Conservation (phyloP, 768 basidiomycete species). For the Tylopilus felleus region DNA sequence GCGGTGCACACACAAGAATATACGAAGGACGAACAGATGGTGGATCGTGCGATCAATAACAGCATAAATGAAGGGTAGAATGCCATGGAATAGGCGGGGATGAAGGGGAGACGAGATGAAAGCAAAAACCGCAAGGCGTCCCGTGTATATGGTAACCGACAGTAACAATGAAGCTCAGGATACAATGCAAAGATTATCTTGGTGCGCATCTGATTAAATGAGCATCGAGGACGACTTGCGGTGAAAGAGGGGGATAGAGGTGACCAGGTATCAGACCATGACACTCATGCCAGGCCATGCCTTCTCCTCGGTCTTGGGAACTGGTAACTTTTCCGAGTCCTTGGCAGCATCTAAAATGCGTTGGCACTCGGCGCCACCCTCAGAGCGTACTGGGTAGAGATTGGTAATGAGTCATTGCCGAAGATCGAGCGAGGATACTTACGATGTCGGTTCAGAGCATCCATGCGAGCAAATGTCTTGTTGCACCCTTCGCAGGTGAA, state of each 20-base stretch:
- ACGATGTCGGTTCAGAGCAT: conserved; percentile 92
- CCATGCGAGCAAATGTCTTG: conserved; percentile 92
- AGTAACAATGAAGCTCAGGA: conserved; percentile 5
- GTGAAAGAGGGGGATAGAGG: conserved; percentile 3
- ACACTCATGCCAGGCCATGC: conserved; percentile 33
- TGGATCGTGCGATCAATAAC: conserved; percentile 25
- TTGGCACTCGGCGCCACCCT: conserved; percentile 77
- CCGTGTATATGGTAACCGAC: conserved; percentile 27
- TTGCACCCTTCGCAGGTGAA: conserved; percentile 91
- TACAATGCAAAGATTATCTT: conserved; percentile 21
- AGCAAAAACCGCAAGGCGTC: conserved; percentile 30
- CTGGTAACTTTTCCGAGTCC: conserved; percentile 19
- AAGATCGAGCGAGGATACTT: conserved; percentile 35
- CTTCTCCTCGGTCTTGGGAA: conserved; percentile 33
- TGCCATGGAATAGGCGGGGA: conserved; percentile 4
- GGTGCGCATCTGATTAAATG: conserved; percentile 26
- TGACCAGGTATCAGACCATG: conserved; percentile 26
- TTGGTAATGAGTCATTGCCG: not conserved
- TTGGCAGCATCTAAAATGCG: conserved; percentile 36
- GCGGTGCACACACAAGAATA: conserved; percentile 3
- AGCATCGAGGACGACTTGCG: conserved; percentile 17
- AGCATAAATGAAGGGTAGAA: conserved; percentile 18
- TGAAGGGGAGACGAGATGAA: conserved; percentile 4
- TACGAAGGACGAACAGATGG: not conserved
- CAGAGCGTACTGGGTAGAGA: conserved; percentile 58